Evolutionary conservation across 139 green algal species (phyloP), one percentile per base, ranked within the genome.

Genomic region (Marvania coccoides): DNA sequence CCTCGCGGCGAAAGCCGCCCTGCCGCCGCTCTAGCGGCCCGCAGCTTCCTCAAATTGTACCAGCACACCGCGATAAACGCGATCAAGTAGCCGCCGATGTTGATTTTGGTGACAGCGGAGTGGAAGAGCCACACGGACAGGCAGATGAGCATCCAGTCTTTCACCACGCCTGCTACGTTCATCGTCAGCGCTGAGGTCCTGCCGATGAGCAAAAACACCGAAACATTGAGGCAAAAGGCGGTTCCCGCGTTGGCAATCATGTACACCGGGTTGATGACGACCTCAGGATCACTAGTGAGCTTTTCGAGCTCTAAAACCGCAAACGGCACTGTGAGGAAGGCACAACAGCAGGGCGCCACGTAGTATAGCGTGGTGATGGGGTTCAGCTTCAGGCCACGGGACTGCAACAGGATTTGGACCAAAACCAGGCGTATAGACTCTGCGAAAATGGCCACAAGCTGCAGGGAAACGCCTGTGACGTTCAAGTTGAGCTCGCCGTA

Each of bases 121-220:
- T 85, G 67, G 72, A 96, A 97, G 13, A 97, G 12, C 42, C 70
- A 87, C 31, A 72, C 87, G 42, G 82, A 93, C 63, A 94, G 83
- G 71, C 81, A 87, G 62, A 98, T 97, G 34, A 98, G 85, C 80
- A 95, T 78, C 92, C 91, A 97, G 81, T 98, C 92, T 77, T 98
- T 98, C 61, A 97, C 85, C n/a, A 97, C 88, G 9, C 92, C 90
- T 5, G 88, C 88, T 30, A 96, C 90, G 79, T 96, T 96, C 86
- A 96, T 92, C 2, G 92, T 97, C 60, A 98, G 82, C 13, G 92
- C 92, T 23, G 72, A 88, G 15, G 89, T 96, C 72, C 91, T 93
- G 28, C 89, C 86, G 13, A 95, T 92, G 38, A 95, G 73, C 71
- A 95, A 61, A 75, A 95, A 94, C 26, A 95, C 88, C 33, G 81